Evolutionary conservation across 768 basidiomycete genomes (phyloP).

Genomic region (Tylopilus intermedius): DNA sequence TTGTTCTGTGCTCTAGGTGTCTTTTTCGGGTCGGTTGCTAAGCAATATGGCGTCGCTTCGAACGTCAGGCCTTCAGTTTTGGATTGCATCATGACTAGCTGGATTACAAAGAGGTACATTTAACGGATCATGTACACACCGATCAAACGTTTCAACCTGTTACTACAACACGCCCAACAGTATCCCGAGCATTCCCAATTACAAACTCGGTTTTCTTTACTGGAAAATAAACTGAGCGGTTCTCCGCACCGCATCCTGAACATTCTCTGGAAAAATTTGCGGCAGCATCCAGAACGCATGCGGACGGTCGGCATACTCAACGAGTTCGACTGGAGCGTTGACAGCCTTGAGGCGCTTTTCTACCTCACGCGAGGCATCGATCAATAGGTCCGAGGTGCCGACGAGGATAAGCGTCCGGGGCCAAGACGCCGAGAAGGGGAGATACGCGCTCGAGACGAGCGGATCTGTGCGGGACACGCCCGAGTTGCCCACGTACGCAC

Average conservation of each 20-base stretch:
- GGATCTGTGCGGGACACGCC: constrained; percentile 11
- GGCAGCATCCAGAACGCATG: constrained; percentile 23
- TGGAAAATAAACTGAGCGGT: constrained; percentile 6
- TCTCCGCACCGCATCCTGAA: constrained; percentile 12
- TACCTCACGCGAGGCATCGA: constrained; percentile 11
- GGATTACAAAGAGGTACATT: constrained; percentile 7
- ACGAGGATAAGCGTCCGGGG: constrained; percentile 22
- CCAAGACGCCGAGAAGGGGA: constrained; percentile 17
- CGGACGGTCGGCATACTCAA: constrained; percentile 23
- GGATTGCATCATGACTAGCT: constrained; percentile 11
- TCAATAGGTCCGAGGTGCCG: constrained; percentile 14
- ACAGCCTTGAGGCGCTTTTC: not conserved
- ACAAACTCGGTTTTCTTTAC: not conserved
- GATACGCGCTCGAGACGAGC: constrained; percentile 12
- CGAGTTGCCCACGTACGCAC: constrained; percentile 12
- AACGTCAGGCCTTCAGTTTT: constrained; percentile 1
- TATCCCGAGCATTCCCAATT: not conserved
- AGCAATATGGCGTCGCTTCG: not conserved
- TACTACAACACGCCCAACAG: not conserved
- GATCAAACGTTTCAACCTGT: not conserved
- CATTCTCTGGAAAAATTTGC: constrained; percentile 11
- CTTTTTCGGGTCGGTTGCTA: constrained; percentile 2
- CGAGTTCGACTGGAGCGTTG: constrained; percentile 12
- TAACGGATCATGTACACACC: constrained; percentile 13
- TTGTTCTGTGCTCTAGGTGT: constrained; percentile 7